These are phyloP conservation scores for Cytospora schulzeri DNA, from an alignment of 2,329 filamentous ascomycete species.

Conservation along the genomic window DNA sequence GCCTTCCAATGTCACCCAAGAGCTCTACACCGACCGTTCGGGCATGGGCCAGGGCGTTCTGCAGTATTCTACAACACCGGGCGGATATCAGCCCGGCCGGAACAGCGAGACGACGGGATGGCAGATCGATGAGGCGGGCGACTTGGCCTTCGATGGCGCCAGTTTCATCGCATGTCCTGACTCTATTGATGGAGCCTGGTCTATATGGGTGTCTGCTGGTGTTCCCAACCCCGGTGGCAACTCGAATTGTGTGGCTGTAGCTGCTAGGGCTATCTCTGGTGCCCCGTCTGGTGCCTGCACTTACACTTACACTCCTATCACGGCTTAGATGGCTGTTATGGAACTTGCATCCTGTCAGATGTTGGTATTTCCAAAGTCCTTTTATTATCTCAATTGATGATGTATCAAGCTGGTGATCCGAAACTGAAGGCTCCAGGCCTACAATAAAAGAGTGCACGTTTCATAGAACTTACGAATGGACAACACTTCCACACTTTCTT, in stretches of 20 bases:
- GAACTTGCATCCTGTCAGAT: background rate
- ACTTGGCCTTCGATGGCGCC: conserved; percentile 49
- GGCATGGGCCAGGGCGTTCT: conserved; percentile 61
- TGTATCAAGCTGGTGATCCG: too few species aligned
- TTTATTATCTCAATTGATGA: too few species aligned
- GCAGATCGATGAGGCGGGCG: conserved; percentile 43
- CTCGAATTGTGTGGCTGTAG: conserved; percentile 42
- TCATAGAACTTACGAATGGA: too few species aligned
- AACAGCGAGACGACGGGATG: conserved; percentile 53
- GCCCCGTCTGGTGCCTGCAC: conserved; percentile 2
- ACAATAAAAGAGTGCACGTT: too few species aligned
- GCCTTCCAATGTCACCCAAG: conserved; percentile 45
- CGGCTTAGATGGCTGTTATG: background rate
- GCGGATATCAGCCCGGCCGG: conserved; percentile 40
- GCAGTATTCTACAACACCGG: conserved; percentile 49
- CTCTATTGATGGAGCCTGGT: conserved; percentile 46
- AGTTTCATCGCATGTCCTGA: conserved; percentile 57
- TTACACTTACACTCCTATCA: conserved; percentile 11
- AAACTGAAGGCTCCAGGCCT: too few species aligned
- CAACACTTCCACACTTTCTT: too few species aligned
- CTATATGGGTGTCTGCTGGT: conserved; percentile 41
- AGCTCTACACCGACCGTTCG: conserved; percentile 56
- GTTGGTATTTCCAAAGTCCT: accelerated
- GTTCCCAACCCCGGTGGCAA: conserved; percentile 40
- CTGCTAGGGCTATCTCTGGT: conserved; percentile 29